phyloP scores from a whole-genome alignment of 2,329 filamentous ascomycete species.

The Blastomyces gilchristii region DNA sequence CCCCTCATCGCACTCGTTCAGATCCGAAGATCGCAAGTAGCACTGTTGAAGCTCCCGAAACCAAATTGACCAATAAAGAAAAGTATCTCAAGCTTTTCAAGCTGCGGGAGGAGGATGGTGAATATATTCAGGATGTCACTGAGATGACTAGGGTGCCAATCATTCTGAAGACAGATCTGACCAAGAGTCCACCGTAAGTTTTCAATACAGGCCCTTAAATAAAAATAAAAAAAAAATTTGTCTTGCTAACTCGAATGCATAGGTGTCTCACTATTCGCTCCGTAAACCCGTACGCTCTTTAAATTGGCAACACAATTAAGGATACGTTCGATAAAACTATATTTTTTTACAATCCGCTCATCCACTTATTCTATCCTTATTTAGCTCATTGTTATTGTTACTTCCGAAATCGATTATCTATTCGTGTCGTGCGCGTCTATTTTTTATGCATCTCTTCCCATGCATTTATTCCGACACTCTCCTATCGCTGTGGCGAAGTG shows the following conservation, averaged over 20 bases:
- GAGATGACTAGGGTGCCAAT: constrained; percentile 98
- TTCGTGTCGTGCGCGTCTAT: neutral
- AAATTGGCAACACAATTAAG: constrained; percentile 16
- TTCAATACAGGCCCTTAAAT: neutral
- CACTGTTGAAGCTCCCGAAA: constrained; percentile 59
- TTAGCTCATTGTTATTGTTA: neutral
- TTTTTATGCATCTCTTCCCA: neutral
- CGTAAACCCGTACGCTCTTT: constrained; percentile 43
- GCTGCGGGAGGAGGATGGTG: constrained; percentile 80
- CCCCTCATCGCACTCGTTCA: constrained; percentile 77
- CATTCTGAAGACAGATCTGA: constrained; percentile 94
- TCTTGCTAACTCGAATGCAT: constrained; percentile 18
- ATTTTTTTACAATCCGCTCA: neutral
- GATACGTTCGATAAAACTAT: neutral
- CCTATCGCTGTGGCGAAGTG: neutral
- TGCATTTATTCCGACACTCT: neutral
- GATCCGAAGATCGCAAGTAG: constrained; percentile 78
- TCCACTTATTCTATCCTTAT: neutral
- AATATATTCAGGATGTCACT: constrained; percentile 95
- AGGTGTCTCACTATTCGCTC: constrained; percentile 43
- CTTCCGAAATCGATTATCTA: neutral
- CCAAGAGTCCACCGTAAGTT: constrained; percentile 98
- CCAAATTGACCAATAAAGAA: constrained; percentile 82
- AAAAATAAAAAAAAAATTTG: neutral
- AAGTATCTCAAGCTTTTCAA: constrained; percentile 88